Evolutionary conservation across 2,329 filamentous ascomycete species (phyloP).

Genomic region (Karstenula rhodostoma): DNA sequence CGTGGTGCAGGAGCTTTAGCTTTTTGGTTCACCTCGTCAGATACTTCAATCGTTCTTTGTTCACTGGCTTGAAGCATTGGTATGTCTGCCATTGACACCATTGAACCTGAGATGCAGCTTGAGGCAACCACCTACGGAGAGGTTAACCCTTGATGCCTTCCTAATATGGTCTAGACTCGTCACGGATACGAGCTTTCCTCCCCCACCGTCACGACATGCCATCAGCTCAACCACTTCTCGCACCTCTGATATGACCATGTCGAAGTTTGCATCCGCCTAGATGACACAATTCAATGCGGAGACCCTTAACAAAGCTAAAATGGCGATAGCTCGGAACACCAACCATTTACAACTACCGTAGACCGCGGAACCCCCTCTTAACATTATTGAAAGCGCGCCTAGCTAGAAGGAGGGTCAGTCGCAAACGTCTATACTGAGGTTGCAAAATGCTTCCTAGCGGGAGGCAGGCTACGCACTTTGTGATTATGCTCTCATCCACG

Average conservation of each 20-base stretch:
- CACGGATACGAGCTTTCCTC: not conserved
- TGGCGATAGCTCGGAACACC: slow-evolving; percentile 5
- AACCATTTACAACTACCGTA: not conserved
- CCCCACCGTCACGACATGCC: not conserved
- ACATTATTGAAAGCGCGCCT: not conserved
- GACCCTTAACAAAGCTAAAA: not conserved
- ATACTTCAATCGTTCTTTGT: not conserved
- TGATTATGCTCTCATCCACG: slow-evolving; percentile 15
- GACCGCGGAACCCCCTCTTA: not conserved
- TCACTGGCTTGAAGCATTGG: not conserved
- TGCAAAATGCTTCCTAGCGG: slow-evolving; percentile 13
- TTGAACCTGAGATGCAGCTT: too few species aligned
- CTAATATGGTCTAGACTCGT: not conserved
- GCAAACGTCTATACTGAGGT: slow-evolving; percentile 13
- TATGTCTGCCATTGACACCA: too few species aligned
- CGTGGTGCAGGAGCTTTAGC: too few species aligned
- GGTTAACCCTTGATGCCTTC: not conserved
- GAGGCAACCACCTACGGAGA: not conserved
- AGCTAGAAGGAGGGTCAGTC: not conserved
- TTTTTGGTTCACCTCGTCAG: too few species aligned
- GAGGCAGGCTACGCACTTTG: slow-evolving; percentile 8
- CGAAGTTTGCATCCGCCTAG: not conserved
- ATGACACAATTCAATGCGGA: not conserved
- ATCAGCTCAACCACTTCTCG: not conserved
- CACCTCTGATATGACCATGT: not conserved